These are phyloP conservation scores for Metroxylon sagu DNA, from an alignment of 176 grass and related monocot genomes.

Conservation along the genomic window DNA sequence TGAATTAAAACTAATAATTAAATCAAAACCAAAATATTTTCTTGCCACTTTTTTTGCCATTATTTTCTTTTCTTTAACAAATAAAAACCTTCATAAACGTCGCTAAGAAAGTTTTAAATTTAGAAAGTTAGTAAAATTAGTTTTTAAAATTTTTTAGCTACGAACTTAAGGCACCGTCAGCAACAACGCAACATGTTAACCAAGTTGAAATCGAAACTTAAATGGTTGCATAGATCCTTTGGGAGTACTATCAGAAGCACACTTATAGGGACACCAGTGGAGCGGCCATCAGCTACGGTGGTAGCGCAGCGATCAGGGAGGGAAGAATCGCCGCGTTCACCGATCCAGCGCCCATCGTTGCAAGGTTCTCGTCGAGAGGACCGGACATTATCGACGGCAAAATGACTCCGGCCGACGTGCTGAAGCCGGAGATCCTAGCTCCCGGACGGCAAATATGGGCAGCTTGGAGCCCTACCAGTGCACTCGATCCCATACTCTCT, in stretches of 20 bases:
- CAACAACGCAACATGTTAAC: too few relatives aligned
- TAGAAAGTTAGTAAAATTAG: too few relatives aligned
- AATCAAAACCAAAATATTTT: too few relatives aligned
- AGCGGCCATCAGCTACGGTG: slow-evolving; percentile 17
- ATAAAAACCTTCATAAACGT: too few relatives aligned
- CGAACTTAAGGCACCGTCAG: too few relatives aligned
- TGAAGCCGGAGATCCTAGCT: slow-evolving; percentile 54
- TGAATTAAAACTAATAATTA: too few relatives aligned
- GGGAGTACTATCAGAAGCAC: slow-evolving; percentile 48
- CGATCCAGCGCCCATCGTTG: slow-evolving; percentile 19
- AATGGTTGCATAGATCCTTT: slow-evolving; percentile 15
- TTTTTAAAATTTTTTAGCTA: too few relatives aligned
- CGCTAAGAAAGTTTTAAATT: too few relatives aligned
- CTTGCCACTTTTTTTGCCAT: too few relatives aligned
- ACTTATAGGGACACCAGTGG: slow-evolving; percentile 23
- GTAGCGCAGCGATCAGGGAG: slow-evolving; percentile 34
- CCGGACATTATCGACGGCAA: slow-evolving; percentile 28
- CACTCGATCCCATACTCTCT: slow-evolving; percentile 26
- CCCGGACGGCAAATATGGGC: slow-evolving; percentile 58
- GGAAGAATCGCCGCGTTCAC: slow-evolving; percentile 30
- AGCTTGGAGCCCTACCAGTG: slow-evolving; percentile 37
- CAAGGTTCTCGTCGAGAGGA: slow-evolving; percentile 43
- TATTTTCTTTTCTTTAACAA: too few relatives aligned
- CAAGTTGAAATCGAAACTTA: too few relatives aligned
- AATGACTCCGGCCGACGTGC: slow-evolving; percentile 30